Percentiles rank a stretch among this genome's conserved stretches.
Evolutionary conservation across 305 asterid species (phyloP).

Genomic region (Petunia hybrid): DNA sequence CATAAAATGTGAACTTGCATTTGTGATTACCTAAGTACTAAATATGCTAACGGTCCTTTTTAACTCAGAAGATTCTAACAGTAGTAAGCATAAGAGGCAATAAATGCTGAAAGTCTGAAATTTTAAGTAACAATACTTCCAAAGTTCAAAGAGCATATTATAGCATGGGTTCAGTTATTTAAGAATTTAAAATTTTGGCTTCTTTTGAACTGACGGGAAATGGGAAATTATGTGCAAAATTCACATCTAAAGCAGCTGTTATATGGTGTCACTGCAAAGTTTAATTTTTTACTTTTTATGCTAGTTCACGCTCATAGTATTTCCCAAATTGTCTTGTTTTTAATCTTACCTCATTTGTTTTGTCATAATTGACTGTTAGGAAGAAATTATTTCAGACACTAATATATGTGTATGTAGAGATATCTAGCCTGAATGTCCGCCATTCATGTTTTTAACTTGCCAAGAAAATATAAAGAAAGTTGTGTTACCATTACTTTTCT

Average conservation of each 20-base stretch:
- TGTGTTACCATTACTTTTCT: background rate
- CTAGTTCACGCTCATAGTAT: background rate
- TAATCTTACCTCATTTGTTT: background rate
- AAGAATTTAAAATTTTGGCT: background rate
- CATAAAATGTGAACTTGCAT: background rate
- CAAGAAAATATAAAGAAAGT: background rate
- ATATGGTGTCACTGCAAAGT: background rate
- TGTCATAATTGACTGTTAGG: background rate
- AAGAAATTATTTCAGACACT: conserved; percentile 10
- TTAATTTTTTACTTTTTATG: background rate
- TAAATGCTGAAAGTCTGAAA: conserved; percentile 5
- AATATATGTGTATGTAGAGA: background rate
- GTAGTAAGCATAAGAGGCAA: background rate
- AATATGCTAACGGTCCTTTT: background rate
- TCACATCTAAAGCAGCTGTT: conserved; percentile 28
- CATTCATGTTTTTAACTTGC: background rate
- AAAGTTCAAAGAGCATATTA: background rate
- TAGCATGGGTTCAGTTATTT: conserved; percentile 5
- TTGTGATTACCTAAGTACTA: conserved; percentile 1
- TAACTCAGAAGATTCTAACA: background rate
- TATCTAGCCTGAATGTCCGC: background rate
- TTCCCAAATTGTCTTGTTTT: background rate
- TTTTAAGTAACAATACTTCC: background rate
- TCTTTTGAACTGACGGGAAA: conserved; percentile 8
- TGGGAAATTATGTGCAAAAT: background rate